Percentiles rank a stretch among this genome's conserved stretches.
Conservation (phyloP, 345 rosid genomes). For the Syzygium jambos region DNA sequence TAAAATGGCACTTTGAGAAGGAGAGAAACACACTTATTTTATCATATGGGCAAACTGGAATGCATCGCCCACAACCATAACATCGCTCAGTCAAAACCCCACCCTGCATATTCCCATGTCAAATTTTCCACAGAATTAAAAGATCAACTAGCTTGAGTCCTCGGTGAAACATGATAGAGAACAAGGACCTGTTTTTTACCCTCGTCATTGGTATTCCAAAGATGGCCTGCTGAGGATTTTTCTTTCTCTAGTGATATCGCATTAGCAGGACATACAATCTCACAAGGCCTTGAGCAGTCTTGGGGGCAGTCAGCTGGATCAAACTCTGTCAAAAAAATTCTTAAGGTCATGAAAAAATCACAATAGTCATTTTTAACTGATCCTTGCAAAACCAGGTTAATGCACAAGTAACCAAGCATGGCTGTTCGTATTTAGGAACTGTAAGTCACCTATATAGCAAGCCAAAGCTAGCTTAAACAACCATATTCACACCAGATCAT, state of each 20-base stretch:
- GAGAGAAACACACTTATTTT: constrained; percentile 33
- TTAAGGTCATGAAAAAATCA: neutral
- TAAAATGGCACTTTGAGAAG: neutral
- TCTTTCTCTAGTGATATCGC: constrained; percentile 27
- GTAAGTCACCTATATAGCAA: neutral
- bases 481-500: neutral
- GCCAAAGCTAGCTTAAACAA: neutral
- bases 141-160: neutral
- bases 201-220: neutral
- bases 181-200: constrained; percentile 14
- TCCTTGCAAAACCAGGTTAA: neutral
- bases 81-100: constrained; percentile 53
- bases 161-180: neutral
- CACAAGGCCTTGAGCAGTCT: constrained; percentile 54
- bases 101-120: constrained; percentile 15
- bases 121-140: neutral
- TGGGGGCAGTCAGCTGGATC: constrained; percentile 50
- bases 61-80: constrained; percentile 60
- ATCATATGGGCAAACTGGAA: constrained; percentile 53
- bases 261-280: constrained; percentile 50
- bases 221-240: constrained; percentile 3
- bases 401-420: neutral
- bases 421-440: neutral
- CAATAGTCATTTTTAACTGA: neutral
- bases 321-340: constrained; percentile 24